These are phyloP conservation scores for Blepharisma stoltei DNA, from an alignment of 73 alveolate species.

Conservation along the genomic window DNA sequence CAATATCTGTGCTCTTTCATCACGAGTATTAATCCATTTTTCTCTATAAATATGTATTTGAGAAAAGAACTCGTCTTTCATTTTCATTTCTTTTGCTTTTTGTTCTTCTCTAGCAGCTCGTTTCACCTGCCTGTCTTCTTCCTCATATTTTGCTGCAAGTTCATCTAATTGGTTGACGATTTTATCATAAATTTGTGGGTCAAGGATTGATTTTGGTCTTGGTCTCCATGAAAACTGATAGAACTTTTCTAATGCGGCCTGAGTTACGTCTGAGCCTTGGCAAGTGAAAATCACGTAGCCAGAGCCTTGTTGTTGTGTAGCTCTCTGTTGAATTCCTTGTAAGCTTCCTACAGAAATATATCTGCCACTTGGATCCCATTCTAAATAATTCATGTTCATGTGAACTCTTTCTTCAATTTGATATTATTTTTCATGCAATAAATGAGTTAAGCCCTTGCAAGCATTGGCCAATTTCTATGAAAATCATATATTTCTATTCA, in stretches of 20 bases:
- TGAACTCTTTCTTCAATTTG: conserved; percentile 12
- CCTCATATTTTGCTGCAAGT: background rate
- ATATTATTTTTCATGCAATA: too few relatives aligned
- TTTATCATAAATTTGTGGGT: background rate
- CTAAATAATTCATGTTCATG: background rate
- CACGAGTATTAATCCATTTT: conserved; percentile 16
- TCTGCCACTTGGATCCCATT: conserved; percentile 34
- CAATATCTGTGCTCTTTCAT: background rate
- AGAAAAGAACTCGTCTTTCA: conserved; percentile 16
- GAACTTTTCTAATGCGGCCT: conserved; percentile 20
- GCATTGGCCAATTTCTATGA: too few relatives aligned
- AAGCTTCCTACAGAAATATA: background rate
- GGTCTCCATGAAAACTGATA: conserved; percentile 31
- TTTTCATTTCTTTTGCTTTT: conserved; percentile 7
- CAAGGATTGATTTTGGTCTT: conserved; percentile 19
- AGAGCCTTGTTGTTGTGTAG: background rate
- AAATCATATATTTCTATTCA: too few relatives aligned
- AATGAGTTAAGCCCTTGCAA: too few relatives aligned
- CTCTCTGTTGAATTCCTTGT: background rate
- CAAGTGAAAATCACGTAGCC: conserved; percentile 2
- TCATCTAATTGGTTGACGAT: background rate
- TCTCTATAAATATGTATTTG: background rate
- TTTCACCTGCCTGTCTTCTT: conserved; percentile 13
- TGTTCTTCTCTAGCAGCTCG: background rate
- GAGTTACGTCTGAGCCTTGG: conserved; percentile 2